Evolutionary conservation across 2,329 filamentous ascomycete species (phyloP).

Genomic region (Botrytis fabae): DNA sequence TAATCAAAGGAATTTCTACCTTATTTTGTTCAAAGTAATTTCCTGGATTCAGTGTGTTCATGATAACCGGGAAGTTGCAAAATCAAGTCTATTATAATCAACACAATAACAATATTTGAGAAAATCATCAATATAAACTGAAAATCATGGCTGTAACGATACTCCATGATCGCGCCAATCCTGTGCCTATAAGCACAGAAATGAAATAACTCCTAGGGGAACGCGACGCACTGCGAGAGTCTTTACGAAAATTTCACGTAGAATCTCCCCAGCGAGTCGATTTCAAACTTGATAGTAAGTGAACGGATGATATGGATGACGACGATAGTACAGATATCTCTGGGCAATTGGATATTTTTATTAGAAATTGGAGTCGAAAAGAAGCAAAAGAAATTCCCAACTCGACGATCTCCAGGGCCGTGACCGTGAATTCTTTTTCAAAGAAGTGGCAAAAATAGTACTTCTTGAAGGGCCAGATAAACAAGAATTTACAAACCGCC

Average conservation of each 20-base stretch:
- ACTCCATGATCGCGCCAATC: too few species aligned
- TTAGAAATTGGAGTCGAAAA: not conserved
- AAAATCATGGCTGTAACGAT: not conserved
- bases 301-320: accelerated
- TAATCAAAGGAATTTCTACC: not conserved
- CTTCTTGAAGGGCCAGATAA: not conserved
- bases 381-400: not conserved
- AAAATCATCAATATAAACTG: not conserved
- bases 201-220: not conserved
- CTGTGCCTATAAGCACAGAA: too few species aligned
- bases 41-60: not conserved
- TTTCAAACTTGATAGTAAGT: too few species aligned
- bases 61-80: accelerated
- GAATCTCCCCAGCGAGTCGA: too few species aligned
- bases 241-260: not conserved
- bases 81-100: not conserved
- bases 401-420: not conserved
- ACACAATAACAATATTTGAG: not conserved
- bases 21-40: not conserved
- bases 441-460: not conserved
- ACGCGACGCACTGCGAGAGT: not conserved
- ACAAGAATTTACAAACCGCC: not conserved
- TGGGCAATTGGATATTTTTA: too few species aligned
- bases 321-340: accelerated
- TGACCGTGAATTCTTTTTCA: not conserved